A percentile compares a stretch with the other conserved stretches of the same genome.
Evolutionary conservation across 2,329 filamentous ascomycete genomes (phyloP).

Genomic region (Lachnellula subtilissima): DNA sequence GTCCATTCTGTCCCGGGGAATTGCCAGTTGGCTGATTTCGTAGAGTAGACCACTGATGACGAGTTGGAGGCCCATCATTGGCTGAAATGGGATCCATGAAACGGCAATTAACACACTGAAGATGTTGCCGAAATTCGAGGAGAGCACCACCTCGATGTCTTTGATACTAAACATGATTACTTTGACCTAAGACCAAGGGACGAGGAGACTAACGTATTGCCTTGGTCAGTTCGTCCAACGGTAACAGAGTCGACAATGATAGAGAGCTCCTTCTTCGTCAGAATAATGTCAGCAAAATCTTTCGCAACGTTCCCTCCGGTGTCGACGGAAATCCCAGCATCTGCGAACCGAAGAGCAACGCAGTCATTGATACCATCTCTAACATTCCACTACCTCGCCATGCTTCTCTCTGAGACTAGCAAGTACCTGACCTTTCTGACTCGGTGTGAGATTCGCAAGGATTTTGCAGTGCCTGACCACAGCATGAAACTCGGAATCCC

Average conservation of each 20-base stretch:
- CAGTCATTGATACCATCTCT: slow-evolving; percentile 13
- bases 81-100: slow-evolving; percentile 5
- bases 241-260: slow-evolving; percentile 7
- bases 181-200: not conserved
- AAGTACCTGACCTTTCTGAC: slow-evolving; percentile 16
- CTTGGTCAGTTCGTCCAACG: slow-evolving; percentile 5
- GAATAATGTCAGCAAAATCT: slow-evolving; percentile 9
- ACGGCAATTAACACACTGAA: not conserved
- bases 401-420: slow-evolving; percentile 34
- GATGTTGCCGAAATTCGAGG: slow-evolving; percentile 6
- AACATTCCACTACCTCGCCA: slow-evolving; percentile 12
- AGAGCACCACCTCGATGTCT: slow-evolving; percentile 10
- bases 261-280: slow-evolving; percentile 7
- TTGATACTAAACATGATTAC: slow-evolving; percentile 3
- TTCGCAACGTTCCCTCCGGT: slow-evolving; percentile 8
- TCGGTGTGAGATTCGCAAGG: slow-evolving; percentile 21
- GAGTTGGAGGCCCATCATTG: slow-evolving; percentile 6
- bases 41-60: slow-evolving; percentile 6
- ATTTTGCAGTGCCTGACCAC: slow-evolving; percentile 11
- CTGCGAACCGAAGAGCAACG: slow-evolving; percentile 5
- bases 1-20: slow-evolving; percentile 6
- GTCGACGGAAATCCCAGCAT: slow-evolving; percentile 10
- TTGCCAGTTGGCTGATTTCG: slow-evolving; percentile 4
- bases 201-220: slow-evolving; percentile 9
- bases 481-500: slow-evolving; percentile 2